Evolutionary conservation across 495 filamentous ascomycete genomes (phyloP), one percentile per base, ranked within the genome.

Genomic region (Cairneyella variabilis): DNA sequence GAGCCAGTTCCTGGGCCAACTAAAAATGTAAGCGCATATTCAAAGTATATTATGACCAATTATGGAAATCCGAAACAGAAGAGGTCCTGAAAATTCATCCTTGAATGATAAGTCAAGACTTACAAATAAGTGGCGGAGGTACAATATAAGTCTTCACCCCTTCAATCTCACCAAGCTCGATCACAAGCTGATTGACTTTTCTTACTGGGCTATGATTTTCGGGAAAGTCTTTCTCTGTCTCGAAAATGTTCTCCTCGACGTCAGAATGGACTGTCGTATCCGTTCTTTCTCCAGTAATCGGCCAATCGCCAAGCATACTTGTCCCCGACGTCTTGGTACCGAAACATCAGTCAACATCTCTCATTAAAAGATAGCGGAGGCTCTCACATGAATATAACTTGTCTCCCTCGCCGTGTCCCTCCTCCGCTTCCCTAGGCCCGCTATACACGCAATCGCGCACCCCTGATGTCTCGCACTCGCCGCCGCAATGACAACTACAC

Each of bases 91-190:
- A 30, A 8, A n/a, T 5, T 40, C 6, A 40, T 17, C 17, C 37
- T 40, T 8, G 11, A 45, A 22, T 8, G 3, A 50, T 6, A 25
- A n/a, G n/a, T n/a, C n/a, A 25, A 14, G 21, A 44, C 38, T n/a
- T 39, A 57, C 70, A 80, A 27, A 80, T 76, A 8, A 69, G 69
- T 11, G 73, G 72, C 1, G 67, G 63, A 63, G 75, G 76, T 46
- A 82, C 67, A 25, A 78, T 68, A 47, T 69, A 57, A 0, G 77
- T 76, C 41, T 65, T 69, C 1, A 80, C 70, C 25, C 65, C 67
- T 4, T 63, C 43, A 21, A 66, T 54, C 9, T 68, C 23, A 8
- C 72, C 72, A 1, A 62, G 60, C 18, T 73, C 61, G 10, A 77
- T 56, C n/a, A 74, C 73, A 7, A 63, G 8, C 23, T 53, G 48